phyloP scores from a whole-genome alignment of 768 basidiomycete genomes.

The Vishniacozyma victoriae region DNA sequence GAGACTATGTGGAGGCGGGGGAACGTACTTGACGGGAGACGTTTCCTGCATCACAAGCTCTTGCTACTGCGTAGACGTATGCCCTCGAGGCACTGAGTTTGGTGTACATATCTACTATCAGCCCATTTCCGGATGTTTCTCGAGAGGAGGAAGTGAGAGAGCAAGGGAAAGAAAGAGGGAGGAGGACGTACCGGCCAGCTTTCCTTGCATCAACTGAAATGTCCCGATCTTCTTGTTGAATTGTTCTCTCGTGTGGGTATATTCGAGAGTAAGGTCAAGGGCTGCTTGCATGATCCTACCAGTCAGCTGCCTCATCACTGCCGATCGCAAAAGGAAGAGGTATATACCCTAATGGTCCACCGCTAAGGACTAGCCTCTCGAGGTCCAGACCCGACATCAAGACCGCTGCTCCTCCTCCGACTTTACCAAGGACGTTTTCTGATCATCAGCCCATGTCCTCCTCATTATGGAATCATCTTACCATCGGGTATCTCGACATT shows the following conservation, averaged over 20 bases:
- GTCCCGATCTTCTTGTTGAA: constrained; percentile 81
- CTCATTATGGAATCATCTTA: constrained; percentile 35
- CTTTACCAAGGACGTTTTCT: constrained; percentile 78
- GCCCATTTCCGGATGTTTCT: constrained; percentile 8
- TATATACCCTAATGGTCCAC: constrained; percentile 76
- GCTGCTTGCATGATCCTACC: constrained; percentile 83
- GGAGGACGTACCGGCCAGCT: constrained; percentile 43
- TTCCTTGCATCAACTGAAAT: constrained; percentile 95
- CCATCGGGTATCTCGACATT: constrained; percentile 83
- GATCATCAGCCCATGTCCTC: constrained; percentile 5
- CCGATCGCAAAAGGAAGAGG: background rate
- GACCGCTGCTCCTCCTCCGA: constrained; percentile 74
- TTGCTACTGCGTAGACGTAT: constrained; percentile 88
- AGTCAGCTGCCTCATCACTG: background rate
- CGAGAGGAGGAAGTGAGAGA: background rate
- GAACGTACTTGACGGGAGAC: constrained; percentile 40
- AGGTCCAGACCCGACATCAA: constrained; percentile 93
- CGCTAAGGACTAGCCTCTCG: constrained; percentile 83
- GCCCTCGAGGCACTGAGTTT: constrained; percentile 79
- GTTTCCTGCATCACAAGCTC: constrained; percentile 64
- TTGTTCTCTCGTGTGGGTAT: constrained; percentile 88
- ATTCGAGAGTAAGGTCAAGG: constrained; percentile 65
- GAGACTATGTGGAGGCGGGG: background rate
- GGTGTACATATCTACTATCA: constrained; percentile 75
- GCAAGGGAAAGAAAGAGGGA: background rate